Conservation (phyloP, 2,329 filamentous ascomycete genomes). For the Epicoccum nigrum region DNA sequence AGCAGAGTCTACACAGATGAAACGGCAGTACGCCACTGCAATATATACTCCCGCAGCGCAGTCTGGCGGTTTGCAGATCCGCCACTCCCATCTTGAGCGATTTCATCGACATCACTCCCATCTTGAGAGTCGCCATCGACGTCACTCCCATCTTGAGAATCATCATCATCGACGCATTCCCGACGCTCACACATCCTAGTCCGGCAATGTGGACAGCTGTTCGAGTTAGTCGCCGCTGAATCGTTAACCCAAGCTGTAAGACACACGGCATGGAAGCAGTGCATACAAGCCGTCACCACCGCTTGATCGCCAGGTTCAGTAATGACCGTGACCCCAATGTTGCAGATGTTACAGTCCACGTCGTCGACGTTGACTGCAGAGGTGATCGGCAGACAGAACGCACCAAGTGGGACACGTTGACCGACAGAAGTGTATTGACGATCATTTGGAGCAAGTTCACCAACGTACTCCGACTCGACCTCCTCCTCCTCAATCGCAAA, state of each 20-base stretch:
- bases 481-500: not conserved
- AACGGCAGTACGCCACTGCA: too few species aligned
- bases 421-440: too few species aligned
- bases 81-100: too few species aligned
- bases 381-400: not conserved
- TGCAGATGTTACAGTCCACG: not conserved
- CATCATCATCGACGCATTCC: not conserved
- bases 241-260: not conserved
- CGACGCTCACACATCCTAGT: not conserved
- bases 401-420: not conserved
- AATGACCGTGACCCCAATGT: not conserved
- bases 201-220: not conserved
- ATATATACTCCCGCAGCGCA: too few species aligned
- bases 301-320: not conserved
- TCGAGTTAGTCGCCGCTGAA: not conserved
- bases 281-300: not conserved
- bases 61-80: too few species aligned
- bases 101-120: too few species aligned
- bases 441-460: too few species aligned
- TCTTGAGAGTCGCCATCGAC: too few species aligned
- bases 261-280: not conserved
- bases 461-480: not conserved
- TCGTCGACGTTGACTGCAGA: not conserved
- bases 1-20: too few species aligned
- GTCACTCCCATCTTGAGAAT: too few species aligned